Evolutionary conservation across 208 protist genomes (phyloP), one percentile per base, ranked within the genome.

Genomic region (Leptomonas seymouri): DNA sequence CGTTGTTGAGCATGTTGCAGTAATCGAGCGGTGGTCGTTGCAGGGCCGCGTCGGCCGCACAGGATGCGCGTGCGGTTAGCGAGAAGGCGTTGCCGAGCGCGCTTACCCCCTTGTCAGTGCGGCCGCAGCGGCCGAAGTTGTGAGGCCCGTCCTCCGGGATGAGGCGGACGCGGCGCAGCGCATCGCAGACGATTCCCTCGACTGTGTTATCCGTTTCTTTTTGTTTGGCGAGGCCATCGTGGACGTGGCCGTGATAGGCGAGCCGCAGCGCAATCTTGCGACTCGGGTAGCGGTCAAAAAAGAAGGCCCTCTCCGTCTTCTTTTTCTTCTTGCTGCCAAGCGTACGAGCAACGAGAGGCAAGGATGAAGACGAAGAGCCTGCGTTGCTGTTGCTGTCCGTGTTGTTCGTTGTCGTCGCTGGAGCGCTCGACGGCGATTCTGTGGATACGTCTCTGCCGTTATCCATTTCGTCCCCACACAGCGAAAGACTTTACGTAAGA

Each of bases 1-100:
- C 77, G 23, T 83, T 76, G 78, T 99, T 99, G 23, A 99, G 84
- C 84, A 98, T 93, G 23, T 76, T 80, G n/a, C 86, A 87, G 74
- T 99, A 99, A 62, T 98, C 93, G 11, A 99, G 71, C 18, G 85
- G 84, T 8, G 84, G 76, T 51, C 76, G 58, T 59, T 87, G 80
- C 28, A 73, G 67, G 0, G 45, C 7, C 23, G 69, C 66, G 18
- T 75, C 62, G 12, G 50, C 86, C 5, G 56, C 42, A 60, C 78
- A 91, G n/a, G 84, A 89, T 11, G 89, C 82, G 5, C 91, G 84
- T 15, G 75, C 76, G 5, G 85, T 84, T 39, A 94, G 74, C 1
- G 86, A 89, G 45, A 94, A 79, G 69, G 71, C 83, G 77, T 96
- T 96, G 25, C 91, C 89, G 30, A 96, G 79, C 6, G 91, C 91